Conservation (phyloP, 257 asterid genomes). For the Cruciata laevipes region DNA sequence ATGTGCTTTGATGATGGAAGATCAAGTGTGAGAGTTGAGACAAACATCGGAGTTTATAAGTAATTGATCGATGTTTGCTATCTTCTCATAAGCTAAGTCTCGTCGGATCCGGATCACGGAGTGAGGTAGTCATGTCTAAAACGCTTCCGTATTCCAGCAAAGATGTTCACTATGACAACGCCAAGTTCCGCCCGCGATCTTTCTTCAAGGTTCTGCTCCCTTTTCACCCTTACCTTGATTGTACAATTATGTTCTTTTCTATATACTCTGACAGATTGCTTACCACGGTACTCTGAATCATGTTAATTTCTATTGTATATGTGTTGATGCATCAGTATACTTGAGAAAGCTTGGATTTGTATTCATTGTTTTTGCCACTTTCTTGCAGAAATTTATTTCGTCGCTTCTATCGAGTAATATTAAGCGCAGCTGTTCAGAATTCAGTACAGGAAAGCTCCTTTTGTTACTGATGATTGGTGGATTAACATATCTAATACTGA, state of each 20-base stretch:
- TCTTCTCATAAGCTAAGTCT: too few relatives aligned
- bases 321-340: too few relatives aligned
- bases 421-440: conserved; percentile 45
- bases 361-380: neutral
- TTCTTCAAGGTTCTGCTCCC: conserved; percentile 37
- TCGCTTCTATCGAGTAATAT: conserved; percentile 37
- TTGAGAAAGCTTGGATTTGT: conserved; percentile 3
- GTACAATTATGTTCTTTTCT: neutral
- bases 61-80: neutral
- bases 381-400: conserved; percentile 63
- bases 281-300: neutral
- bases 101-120: conserved; percentile 10
- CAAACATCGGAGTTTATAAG: neutral
- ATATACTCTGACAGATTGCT: neutral
- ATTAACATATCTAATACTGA: conserved; percentile 51
- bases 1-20: neutral
- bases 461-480: conserved; percentile 66
- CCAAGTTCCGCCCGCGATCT: conserved; percentile 85
- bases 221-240: neutral
- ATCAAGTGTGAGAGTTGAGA: conserved; percentile 3
- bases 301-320: neutral
- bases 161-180: conserved; percentile 83
- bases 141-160: conserved; percentile 74
- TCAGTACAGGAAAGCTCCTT: conserved; percentile 83
- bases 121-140: conserved; percentile 44